phyloP scores from a whole-genome alignment of 1,139 yeast genomes.

The Pichia sp. region DNA sequence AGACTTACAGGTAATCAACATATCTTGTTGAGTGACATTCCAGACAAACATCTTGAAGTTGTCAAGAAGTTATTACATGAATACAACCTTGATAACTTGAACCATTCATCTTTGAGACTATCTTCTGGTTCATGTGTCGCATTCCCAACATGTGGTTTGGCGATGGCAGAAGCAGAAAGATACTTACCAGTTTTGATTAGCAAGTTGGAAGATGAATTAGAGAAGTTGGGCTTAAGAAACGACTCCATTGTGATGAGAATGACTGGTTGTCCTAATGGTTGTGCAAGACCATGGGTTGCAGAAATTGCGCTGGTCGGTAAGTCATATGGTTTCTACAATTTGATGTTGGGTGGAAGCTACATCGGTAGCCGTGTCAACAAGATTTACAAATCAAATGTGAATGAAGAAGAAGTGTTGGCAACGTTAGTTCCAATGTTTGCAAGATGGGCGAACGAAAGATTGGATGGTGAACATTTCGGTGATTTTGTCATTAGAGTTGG shows the following conservation, averaged over 20 bases:
- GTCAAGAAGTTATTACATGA: conserved; percentile 63
- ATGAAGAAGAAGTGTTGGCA: conserved; percentile 81
- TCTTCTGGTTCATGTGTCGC: conserved; percentile 98
- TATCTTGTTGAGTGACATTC: conserved; percentile 67
- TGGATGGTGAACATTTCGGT: conserved; percentile 92
- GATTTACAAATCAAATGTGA: conserved; percentile 80
- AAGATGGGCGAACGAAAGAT: conserved; percentile 89
- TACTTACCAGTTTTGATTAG: conserved; percentile 79
- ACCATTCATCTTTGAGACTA: conserved; percentile 70
- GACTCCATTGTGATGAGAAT: conserved; percentile 95
- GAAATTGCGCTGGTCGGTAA: conserved; percentile 95
- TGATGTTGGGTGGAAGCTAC: conserved; percentile 95
- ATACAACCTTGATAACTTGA: conserved; percentile 80
- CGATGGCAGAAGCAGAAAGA: conserved; percentile 98
- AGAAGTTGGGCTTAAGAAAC: conserved; percentile 89
- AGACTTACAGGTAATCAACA: conserved; percentile 97
- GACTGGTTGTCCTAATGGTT: conserved; percentile 99
- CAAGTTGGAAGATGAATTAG: conserved; percentile 78
- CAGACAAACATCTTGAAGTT: conserved; percentile 59
- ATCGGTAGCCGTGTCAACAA: conserved; percentile 92
- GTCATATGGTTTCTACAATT: conserved; percentile 88
- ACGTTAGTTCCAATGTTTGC: conserved; percentile 82
- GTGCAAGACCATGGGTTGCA: conserved; percentile 98
- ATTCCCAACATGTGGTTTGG: conserved; percentile 97
- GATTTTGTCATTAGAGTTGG: conserved; percentile 87